Evolutionary conservation across 2,329 filamentous ascomycete species (phyloP).

Genomic region (Alternaria brassicicola): DNA sequence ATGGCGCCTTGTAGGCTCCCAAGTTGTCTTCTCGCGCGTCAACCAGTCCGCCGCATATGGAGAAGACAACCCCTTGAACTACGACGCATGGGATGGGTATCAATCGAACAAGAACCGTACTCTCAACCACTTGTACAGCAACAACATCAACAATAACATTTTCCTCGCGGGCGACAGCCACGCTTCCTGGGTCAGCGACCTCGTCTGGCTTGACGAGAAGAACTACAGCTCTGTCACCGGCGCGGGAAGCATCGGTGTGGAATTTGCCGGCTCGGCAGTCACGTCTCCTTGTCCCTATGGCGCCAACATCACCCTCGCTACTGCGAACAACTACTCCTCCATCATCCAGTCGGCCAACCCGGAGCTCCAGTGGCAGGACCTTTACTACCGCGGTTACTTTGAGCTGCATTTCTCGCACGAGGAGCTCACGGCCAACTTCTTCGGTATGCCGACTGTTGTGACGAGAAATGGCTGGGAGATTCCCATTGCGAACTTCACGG

Average conservation of each 20-base stretch:
- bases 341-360: slow-evolving; percentile 56
- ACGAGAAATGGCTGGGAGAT: slow-evolving; percentile 68
- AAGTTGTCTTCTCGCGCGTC: slow-evolving; percentile 69
- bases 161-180: slow-evolving; percentile 75
- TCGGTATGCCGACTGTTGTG: slow-evolving; percentile 65
- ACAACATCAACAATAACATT: slow-evolving; percentile 74
- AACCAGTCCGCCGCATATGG: slow-evolving; percentile 56
- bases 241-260: slow-evolving; percentile 53
- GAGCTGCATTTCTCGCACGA: slow-evolving; percentile 62
- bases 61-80: slow-evolving; percentile 56
- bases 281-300: slow-evolving; percentile 65
- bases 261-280: slow-evolving; percentile 70
- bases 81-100: slow-evolving; percentile 71
- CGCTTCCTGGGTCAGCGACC: slow-evolving; percentile 62
- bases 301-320: slow-evolving; percentile 61
- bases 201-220: slow-evolving; percentile 54
- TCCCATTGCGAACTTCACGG: slow-evolving; percentile 72
- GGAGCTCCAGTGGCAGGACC: slow-evolving; percentile 74
- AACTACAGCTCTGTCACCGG: slow-evolving; percentile 50
- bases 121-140: slow-evolving; percentile 67
- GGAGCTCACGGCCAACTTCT: slow-evolving; percentile 67
- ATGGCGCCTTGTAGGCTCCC: slow-evolving; percentile 75
- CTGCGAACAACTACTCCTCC: slow-evolving; percentile 54
- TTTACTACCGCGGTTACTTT: slow-evolving; percentile 77
- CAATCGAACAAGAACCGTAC: slow-evolving; percentile 74